Base-by-base conservation (phyloP, 768 basidiomycete genomes). In the Vararia minispora region DNA sequence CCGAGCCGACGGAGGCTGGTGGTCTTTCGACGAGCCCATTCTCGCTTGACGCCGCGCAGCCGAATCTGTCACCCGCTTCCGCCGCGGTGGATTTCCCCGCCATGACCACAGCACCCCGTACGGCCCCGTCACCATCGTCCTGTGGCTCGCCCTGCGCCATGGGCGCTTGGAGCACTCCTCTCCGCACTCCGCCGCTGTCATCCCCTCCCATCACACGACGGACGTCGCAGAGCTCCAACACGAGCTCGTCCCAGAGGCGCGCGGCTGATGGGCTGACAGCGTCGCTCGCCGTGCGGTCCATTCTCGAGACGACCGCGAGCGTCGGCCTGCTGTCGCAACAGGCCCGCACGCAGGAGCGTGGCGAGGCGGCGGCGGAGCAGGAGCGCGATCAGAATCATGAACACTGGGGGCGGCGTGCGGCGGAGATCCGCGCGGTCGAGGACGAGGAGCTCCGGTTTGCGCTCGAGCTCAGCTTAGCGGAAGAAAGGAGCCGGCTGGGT, bases 1-100 rank as follows among this genome's bases (percentile, higher is more conserved):
- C 63, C 1, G 76, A 81, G 52, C 67, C 76, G 2, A 68, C 62
- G 56, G 71, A 76, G 52, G 77, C 76, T 0, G 71, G 70, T 28
- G 47, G 45, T 3, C 25, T 42, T 6, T 28, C 8, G 0, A 28
- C 10, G 13, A 38, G 32, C 24, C 39, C 36, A 5, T 47, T 52
- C 48, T 20, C 29, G 40, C 36, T 11, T 25, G 25, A 21, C 16
- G 16, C 21, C 24, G 21, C 39, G 33, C 18, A 24, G 25, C 21
- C 39, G 21, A 21, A 28, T 12, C 18, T 50, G 45, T 35, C 51
- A 45, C 35, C 42, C n/a, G 34, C 33, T 5, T 48, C 54, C 7
- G 58, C 54, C 10, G 34, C 52, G 10, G 54, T 54, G 10, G 48
- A 58, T 23, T 62, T 65, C 42, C 55, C 64, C 2, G 43, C 58